phyloP scores from a whole-genome alignment of 148 eudicot species.

The Diospyros kaki region DNA sequence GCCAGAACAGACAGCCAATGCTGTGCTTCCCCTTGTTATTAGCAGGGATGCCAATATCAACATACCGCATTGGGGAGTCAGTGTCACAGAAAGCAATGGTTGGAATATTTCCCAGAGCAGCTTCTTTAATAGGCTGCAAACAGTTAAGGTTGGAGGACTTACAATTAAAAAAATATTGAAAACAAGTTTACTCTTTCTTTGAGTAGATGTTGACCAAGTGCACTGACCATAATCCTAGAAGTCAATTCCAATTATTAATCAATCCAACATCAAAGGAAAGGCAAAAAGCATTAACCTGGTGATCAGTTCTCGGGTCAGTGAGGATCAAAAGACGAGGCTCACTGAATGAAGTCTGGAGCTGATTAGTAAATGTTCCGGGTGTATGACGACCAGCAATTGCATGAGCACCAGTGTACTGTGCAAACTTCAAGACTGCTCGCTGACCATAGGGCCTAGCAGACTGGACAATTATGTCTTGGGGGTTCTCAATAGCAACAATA shows the following conservation, averaged over 20 bases:
- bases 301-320: slow-evolving; percentile 11
- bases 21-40: slow-evolving; percentile 5
- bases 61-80: slow-evolving; percentile 15
- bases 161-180: not conserved
- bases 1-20: slow-evolving; percentile 7
- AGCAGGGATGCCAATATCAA: slow-evolving; percentile 13
- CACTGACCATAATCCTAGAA: too few relatives aligned
- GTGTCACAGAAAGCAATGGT: slow-evolving; percentile 17
- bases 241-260: not conserved
- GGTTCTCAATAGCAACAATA: slow-evolving; percentile 15
- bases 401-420: slow-evolving; percentile 13
- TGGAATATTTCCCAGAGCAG: slow-evolving; percentile 11
- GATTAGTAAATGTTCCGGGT: slow-evolving; percentile 13
- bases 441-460: slow-evolving; percentile 9
- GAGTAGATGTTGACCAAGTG: not conserved
- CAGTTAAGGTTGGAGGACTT: not conserved
- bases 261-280: not conserved
- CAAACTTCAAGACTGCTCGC: slow-evolving; percentile 9
- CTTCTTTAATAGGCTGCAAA: slow-evolving; percentile 13
- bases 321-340: slow-evolving; percentile 15
- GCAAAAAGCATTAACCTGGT: slow-evolving; percentile 7
- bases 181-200: not conserved
- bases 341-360: slow-evolving; percentile 10
- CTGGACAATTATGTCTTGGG: slow-evolving; percentile 10
- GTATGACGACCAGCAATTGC: slow-evolving; percentile 16